These are phyloP conservation scores for Polyplosphaeria fusca DNA, from an alignment of 495 filamentous ascomycete species.

Conservation along the genomic window DNA sequence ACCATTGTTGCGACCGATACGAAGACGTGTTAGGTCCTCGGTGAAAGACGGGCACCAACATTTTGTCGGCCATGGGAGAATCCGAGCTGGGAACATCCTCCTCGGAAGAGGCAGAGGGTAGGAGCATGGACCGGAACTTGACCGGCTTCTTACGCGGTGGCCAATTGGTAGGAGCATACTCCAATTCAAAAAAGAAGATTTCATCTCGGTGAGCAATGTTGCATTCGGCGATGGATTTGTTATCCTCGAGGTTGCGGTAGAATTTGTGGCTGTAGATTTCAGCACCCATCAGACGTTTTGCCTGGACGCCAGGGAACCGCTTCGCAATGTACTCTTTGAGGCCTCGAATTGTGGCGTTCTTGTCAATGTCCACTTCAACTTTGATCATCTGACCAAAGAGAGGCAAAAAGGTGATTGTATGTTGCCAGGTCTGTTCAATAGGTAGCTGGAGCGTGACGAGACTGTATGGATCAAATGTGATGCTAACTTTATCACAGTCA, in stretches of 20 bases:
- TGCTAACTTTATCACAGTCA: constrained; percentile 87
- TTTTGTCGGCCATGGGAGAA: constrained; percentile 61
- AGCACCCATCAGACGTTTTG: constrained; percentile 60
- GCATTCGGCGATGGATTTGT: constrained; percentile 61
- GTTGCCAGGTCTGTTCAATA: constrained; percentile 71
- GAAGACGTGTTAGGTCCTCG: constrained; percentile 53
- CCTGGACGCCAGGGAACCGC: constrained; percentile 55
- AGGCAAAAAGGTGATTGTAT: constrained; percentile 70
- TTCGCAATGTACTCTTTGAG: constrained; percentile 74
- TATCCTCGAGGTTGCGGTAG: constrained; percentile 76
- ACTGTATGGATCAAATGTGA: constrained; percentile 98
- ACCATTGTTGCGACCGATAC: constrained; percentile 43
- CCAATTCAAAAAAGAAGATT: constrained; percentile 75
- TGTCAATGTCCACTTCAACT: constrained; percentile 85
- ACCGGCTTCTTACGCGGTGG: constrained; percentile 52
- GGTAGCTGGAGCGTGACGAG: constrained; percentile 88
- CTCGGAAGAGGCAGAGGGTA: constrained; percentile 47
- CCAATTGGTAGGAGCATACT: constrained; percentile 72
- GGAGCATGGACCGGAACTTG: constrained; percentile 30
- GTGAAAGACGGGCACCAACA: constrained; percentile 80
- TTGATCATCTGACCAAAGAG: constrained; percentile 61
- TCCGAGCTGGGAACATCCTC: constrained; percentile 58
- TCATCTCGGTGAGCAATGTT: constrained; percentile 60
- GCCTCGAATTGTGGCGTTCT: constrained; percentile 65
- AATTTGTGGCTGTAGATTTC: constrained; percentile 80